phyloP scores from a whole-genome alignment of 148 eudicot genomes.

The Mesembryanthemum crystallinum region DNA sequence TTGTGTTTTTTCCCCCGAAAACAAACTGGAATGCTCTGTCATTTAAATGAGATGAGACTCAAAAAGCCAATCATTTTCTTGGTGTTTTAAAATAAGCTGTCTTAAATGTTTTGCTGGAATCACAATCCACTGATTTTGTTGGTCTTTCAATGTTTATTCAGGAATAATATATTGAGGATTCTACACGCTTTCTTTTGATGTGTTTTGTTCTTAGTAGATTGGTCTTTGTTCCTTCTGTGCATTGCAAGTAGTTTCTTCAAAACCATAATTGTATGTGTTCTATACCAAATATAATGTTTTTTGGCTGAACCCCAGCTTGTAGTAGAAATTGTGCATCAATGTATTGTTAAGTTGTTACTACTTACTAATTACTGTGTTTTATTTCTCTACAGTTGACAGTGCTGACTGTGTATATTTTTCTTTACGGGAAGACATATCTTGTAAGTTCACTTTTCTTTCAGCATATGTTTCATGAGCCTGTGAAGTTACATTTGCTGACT shows the following conservation, averaged over 20 bases:
- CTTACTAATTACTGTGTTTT: constrained; percentile 13
- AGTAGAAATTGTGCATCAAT: not conserved
- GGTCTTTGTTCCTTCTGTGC: not conserved
- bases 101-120: no score
- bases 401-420: constrained; percentile 85
- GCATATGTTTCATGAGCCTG: not conserved
- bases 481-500: not conserved
- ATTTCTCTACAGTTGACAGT: constrained; percentile 85
- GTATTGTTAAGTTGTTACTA: no score
- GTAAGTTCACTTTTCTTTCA: constrained; percentile 39
- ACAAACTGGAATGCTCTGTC: no score
- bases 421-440: constrained; percentile 90
- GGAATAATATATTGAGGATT: no score
- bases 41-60: no score
- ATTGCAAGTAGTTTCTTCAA: not conserved
- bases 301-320: not conserved
- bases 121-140: no score
- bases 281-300: not conserved
- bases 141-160: no score
- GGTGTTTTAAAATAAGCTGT: no score
- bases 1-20: no score
- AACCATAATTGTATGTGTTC: not conserved
- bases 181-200: no score
- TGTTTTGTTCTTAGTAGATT: no score
- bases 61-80: no score